Conservation (phyloP, 345 rosid species). For the Salix caprea region DNA sequence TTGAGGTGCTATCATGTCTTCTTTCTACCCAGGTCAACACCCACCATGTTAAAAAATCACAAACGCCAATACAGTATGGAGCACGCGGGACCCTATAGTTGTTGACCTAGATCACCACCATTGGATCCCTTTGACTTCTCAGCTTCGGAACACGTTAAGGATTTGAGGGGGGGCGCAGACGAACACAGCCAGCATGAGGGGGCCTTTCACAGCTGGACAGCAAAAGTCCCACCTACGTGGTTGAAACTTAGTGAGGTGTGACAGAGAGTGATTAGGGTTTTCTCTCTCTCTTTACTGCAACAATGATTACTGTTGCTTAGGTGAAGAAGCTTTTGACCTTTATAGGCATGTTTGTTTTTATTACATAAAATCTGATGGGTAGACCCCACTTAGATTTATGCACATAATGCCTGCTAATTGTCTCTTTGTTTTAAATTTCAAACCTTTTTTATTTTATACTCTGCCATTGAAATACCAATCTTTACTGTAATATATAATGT, state of each 20-base stretch:
- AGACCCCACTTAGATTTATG: conserved; percentile 18
- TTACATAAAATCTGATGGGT: conserved; percentile 1
- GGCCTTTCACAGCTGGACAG: conserved; percentile 19
- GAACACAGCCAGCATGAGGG: not conserved
- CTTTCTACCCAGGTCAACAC: conserved; percentile 33
- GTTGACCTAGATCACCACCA: conserved; percentile 3
- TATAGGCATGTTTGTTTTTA: conserved; percentile 3
- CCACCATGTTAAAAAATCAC: conserved; percentile 25
- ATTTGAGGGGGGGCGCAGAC: not conserved
- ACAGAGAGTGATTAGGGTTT: conserved; percentile 12
- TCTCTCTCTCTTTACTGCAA: conserved; percentile 7
- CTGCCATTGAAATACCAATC: not conserved
- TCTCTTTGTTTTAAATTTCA: conserved; percentile 27
- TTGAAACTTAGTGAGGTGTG: conserved; percentile 21
- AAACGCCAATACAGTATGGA: conserved; percentile 9
- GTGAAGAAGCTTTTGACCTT: conserved; percentile 29
- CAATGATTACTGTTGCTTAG: conserved; percentile 17
- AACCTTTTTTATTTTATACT: not conserved
- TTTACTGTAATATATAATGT: not conserved
- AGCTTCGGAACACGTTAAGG: not conserved
- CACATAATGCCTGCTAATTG: conserved; percentile 1
- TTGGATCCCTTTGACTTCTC: not conserved
- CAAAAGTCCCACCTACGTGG: conserved; percentile 26
- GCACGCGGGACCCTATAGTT: conserved; percentile 17
- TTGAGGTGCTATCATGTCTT: conserved; percentile 6